phyloP scores from a whole-genome alignment of 2,329 filamentous ascomycete genomes.

The Fusarium sp. region DNA sequence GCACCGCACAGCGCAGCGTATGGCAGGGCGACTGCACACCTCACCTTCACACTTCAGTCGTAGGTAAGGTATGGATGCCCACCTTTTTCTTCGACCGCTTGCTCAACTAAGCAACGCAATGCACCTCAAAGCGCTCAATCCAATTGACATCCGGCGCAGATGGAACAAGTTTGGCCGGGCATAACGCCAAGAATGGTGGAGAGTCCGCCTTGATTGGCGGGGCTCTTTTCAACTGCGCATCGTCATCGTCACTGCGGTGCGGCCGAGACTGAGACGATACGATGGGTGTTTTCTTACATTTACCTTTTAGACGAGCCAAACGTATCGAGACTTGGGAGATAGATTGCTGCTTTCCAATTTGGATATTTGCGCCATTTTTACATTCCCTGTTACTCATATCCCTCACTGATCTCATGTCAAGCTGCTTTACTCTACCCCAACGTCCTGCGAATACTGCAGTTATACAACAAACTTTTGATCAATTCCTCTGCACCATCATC shows the following conservation, averaged over 20 bases:
- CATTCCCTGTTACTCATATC: no score
- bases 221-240: constrained; percentile 42
- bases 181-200: constrained; percentile 49
- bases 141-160: constrained; percentile 22
- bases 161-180: constrained; percentile 38
- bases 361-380: constrained; percentile 16
- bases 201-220: constrained; percentile 47
- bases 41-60: no score
- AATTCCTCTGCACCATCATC: constrained; percentile 38
- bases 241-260: constrained; percentile 49
- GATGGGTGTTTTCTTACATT: constrained; percentile 27
- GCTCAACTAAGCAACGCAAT: constrained; percentile 42
- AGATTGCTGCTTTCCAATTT: not conserved
- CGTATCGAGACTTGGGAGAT: not conserved
- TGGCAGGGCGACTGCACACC: no score
- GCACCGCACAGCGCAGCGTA: constrained; percentile 5
- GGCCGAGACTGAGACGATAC: constrained; percentile 29
- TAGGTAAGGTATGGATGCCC: constrained; percentile 10
- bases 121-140: constrained; percentile 32
- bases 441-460: not conserved
- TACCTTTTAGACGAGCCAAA: constrained; percentile 5
- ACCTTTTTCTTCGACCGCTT: constrained; percentile 31
- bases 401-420: not conserved
- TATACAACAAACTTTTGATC: constrained; percentile 24
- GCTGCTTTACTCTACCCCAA: constrained; percentile 2